Percentiles rank a stretch among this genome's conserved stretches.
phyloP scores from a whole-genome alignment of 2,329 filamentous ascomycete genomes.

The Xylaria digitata region DNA sequence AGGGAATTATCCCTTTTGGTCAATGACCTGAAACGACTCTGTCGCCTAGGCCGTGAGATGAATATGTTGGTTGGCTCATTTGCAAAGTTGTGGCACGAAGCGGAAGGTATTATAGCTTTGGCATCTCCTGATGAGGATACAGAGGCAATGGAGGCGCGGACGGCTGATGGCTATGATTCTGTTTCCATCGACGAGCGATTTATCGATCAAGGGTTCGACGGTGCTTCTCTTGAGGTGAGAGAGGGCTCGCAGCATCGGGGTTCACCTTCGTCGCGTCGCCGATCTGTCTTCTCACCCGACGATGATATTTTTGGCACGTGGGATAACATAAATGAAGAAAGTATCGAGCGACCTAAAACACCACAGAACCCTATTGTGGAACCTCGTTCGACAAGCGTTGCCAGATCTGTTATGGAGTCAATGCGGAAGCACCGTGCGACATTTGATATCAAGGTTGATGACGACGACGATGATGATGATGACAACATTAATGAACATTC shows the following conservation, averaged over 20 bases:
- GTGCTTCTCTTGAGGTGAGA: constrained; percentile 56
- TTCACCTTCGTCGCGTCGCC: constrained; percentile 62
- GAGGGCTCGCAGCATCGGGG: constrained; percentile 59
- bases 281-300: constrained; percentile 73
- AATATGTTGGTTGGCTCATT: constrained; percentile 71
- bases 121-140: constrained; percentile 74
- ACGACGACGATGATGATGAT: constrained; percentile 52
- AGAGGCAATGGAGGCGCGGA: constrained; percentile 51
- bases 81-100: constrained; percentile 77
- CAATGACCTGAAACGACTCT: constrained; percentile 83
- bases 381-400: constrained; percentile 60
- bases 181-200: constrained; percentile 58
- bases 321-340: constrained; percentile 56
- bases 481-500: constrained; percentile 51
- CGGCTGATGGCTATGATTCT: constrained; percentile 55
- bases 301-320: constrained; percentile 73
- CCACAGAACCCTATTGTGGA: constrained; percentile 54
- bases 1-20: constrained; percentile 83
- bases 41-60: constrained; percentile 75
- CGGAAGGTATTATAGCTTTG: constrained; percentile 88
- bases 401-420: constrained; percentile 71
- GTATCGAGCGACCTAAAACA: constrained; percentile 54
- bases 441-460: constrained; percentile 47
- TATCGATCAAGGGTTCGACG: constrained; percentile 61
- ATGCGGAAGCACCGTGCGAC: constrained; percentile 66